Evolutionary conservation across 2,329 filamentous ascomycete species (phyloP), one percentile per base, ranked within the genome.

Genomic region (Lasiodiplodia gonubiensis): DNA sequence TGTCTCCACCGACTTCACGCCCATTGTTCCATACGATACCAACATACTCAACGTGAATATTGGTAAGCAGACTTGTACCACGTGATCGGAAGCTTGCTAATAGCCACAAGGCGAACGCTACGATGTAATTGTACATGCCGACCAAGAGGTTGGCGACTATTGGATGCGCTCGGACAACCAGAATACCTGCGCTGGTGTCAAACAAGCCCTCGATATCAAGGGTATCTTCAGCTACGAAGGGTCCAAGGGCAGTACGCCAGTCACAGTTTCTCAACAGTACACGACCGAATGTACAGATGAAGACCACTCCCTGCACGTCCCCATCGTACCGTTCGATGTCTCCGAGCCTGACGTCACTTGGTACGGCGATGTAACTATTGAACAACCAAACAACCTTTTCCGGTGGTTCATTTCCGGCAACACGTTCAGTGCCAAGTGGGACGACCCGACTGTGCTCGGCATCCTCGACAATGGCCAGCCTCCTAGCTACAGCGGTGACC

Each of bases 1-100:
- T 42, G 78, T 84, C 53, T 75, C 79, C 3, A 74, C 77, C 2
- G 82, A 84, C 67, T 80, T 82, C 53, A 76, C 80, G 5, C 81
- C 82, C 1, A 78, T 83, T 61, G 74, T 77, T 46, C 81, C 79
- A 2, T 81, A 80, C 69, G 72, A 70, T 51, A 77, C 80, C 0
- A 71, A 74, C 10, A 77, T 75, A 4, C 66, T 82, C 14, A 70
- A 71, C 30, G 73, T 82, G 27, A 72, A 74, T 54, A 74, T 78
- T 66, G 67, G 66, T 67, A 73, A 59, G 80, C 77, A 4, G 69
- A 76, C 49, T 72, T 78, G 35, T 67, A 8, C 21, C 80, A 42
- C 76, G 74, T 79, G 70, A 74, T 75, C 68, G 7, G 65, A 49
- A 66, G 52, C 65, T 67, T 23, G 39, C 64, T 64, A 27, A 68